Evolutionary conservation across 179 eudicot species (phyloP), one percentile per base, ranked within the genome.

Genomic region (Beta lomatogona): DNA sequence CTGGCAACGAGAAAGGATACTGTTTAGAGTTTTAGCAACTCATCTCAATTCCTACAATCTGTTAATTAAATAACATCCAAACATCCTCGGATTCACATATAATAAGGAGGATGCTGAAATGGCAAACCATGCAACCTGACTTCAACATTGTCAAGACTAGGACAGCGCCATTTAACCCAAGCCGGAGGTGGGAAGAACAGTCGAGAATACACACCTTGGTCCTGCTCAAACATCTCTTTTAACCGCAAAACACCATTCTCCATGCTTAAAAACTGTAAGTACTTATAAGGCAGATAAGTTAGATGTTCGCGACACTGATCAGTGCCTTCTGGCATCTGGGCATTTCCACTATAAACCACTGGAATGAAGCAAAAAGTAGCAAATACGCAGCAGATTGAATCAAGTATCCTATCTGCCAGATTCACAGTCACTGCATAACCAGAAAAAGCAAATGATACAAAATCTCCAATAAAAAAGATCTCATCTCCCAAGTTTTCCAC

Each of bases 101-200:
- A 36, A 25, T 25, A 25, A 25, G 28, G 28, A 25, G 28, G 2
- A 36, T 36, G 41, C 3, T 11, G 25, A 63, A n/a, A 22, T 22
- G 14, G 46, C 50, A 67, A 12, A 3, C n/a, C 10, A 67, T 70
- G 5, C 0, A 70, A 10, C 53, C 14, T 45, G 25, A 70, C 2
- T 7, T 70, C 73, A 45, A 70, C 25, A 70, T 70, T 45, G 10
- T 52, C 54, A 4, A 72, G 71, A 19, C 71, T 73, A 4, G 82
- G 82, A 19, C 72, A 61, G 4, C 50, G 78, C 78, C 82, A 79
- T 5, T 71, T 57, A 60, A 79, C 77, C 82, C 77, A 79, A 71
- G 76, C 21, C 0, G 77, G 71, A 7, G 77, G 82, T 7, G 73
- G 73, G 13, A 70, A 70, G 22, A 80, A 80, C 36, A 80, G 41